These are phyloP conservation scores for Boletus subcaerulescens DNA, from an alignment of 768 basidiomycete genomes.

Conservation along the genomic window DNA sequence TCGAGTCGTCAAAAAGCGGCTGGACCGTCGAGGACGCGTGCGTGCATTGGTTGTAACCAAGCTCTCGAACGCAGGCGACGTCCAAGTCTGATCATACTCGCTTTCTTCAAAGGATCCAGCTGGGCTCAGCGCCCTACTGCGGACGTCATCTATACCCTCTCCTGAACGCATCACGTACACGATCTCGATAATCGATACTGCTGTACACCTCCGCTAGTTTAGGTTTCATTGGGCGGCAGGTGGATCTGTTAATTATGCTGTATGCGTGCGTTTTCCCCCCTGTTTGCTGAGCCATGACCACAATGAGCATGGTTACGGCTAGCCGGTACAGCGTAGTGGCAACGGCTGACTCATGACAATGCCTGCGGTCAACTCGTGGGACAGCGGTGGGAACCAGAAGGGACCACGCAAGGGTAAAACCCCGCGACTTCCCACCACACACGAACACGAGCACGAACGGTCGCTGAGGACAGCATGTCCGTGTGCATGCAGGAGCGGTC, in stretches of 20 bases:
- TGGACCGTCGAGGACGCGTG: constrained; percentile 16
- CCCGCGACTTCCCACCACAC: constrained; percentile 22
- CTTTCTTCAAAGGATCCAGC: constrained; percentile 55
- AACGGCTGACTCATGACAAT: neutral
- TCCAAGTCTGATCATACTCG: constrained; percentile 49
- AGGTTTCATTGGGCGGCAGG: constrained; percentile 63
- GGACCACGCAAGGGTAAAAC: constrained; percentile 13
- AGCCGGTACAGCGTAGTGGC: constrained; percentile 6
- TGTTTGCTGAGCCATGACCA: constrained; percentile 3
- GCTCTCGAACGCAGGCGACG: constrained; percentile 40
- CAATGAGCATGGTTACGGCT: constrained; percentile 30
- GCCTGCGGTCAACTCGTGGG: constrained; percentile 1
- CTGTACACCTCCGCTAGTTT: constrained; percentile 54
- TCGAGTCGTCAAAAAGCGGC: constrained; percentile 50
- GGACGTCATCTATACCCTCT: constrained; percentile 51
- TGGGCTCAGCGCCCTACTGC: constrained; percentile 35
- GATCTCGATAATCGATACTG: constrained; percentile 54
- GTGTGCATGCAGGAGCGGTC: constrained; percentile 7
- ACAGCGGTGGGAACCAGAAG: constrained; percentile 7
- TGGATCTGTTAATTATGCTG: constrained; percentile 51
- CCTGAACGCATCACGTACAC: constrained; percentile 53
- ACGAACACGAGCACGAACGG: constrained; percentile 6
- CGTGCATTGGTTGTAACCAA: too few species aligned
- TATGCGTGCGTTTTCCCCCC: constrained; percentile 46
- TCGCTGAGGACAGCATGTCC: constrained; percentile 12